phyloP scores from a whole-genome alignment of 208 protist genomes.

The Herpetomonas tarakana region DNA sequence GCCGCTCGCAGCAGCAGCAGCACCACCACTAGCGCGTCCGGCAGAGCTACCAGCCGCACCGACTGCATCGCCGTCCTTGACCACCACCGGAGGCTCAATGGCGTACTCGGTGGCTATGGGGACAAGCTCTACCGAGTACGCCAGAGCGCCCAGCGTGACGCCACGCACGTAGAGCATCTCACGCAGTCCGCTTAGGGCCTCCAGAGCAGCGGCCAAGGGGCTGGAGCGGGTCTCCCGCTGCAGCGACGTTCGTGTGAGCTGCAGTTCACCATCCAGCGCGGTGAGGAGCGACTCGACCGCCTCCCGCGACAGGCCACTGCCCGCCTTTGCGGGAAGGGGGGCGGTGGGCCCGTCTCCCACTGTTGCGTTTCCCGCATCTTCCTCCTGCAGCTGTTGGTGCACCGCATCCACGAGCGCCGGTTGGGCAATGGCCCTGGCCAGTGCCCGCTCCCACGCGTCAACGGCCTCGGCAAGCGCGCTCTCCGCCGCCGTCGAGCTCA shows the following conservation, averaged over 20 bases:
- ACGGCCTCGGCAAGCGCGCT: slow-evolving; percentile 29
- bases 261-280: slow-evolving; percentile 31
- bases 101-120: slow-evolving; percentile 61
- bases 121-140: slow-evolving; percentile 59
- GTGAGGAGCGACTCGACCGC: slow-evolving; percentile 20
- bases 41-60: too few species aligned
- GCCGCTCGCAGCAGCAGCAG: too few species aligned
- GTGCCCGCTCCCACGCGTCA: slow-evolving; percentile 6
- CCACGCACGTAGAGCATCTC: slow-evolving; percentile 62
- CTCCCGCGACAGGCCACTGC: slow-evolving; percentile 11
- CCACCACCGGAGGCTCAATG: slow-evolving; percentile 33
- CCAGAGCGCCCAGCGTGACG: slow-evolving; percentile 47
- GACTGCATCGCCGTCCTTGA: too few species aligned
- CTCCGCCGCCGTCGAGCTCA: slow-evolving; percentile 46
- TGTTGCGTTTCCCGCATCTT: slow-evolving; percentile 6
- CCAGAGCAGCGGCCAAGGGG: slow-evolving; percentile 35
- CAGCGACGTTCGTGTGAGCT: slow-evolving; percentile 18
- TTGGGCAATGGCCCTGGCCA: slow-evolving; percentile 7
- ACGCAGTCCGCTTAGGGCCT: slow-evolving; percentile 62
- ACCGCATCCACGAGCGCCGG: slow-evolving; percentile 1
- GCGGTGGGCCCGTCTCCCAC: not conserved
- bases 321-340: not conserved
- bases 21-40: too few species aligned
- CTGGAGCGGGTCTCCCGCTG: slow-evolving; percentile 47
- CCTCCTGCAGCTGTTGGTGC: slow-evolving; percentile 14